A percentile compares a stretch with the other conserved stretches of the same genome.
These are phyloP conservation scores for Epichloe amarillans DNA, from an alignment of 2,329 filamentous ascomycete genomes.

Conservation along the genomic window DNA sequence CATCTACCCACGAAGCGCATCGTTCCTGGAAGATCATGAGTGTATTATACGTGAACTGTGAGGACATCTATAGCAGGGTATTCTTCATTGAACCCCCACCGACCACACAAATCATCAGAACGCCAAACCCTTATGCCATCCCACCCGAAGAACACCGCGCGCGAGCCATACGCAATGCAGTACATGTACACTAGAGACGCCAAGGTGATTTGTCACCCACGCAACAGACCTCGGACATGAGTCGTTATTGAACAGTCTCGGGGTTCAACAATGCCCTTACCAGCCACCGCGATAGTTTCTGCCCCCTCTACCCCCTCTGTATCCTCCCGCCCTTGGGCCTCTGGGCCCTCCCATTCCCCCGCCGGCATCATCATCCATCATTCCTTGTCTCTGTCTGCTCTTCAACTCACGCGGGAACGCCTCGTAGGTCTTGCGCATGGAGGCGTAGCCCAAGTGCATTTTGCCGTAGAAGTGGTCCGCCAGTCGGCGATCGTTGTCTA, in stretches of 20 bases:
- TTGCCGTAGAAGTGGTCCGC: slow-evolving; percentile 99
- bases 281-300: slow-evolving; percentile 37
- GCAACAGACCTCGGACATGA: not conserved
- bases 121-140: not conserved
- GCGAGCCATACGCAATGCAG: not conserved
- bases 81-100: not conserved
- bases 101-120: not conserved
- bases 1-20: not conserved
- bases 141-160: not conserved
- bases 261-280: slow-evolving; percentile 15
- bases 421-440: slow-evolving; percentile 92
- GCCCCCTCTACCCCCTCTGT: slow-evolving; percentile 37
- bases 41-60: not conserved
- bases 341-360: slow-evolving; percentile 27
- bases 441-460: slow-evolving; percentile 96
- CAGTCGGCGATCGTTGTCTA: slow-evolving; percentile 87
- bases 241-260: not conserved
- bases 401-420: slow-evolving; percentile 78
- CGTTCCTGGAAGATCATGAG: not conserved
- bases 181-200: not conserved
- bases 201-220: not conserved
- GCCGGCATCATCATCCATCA: slow-evolving; percentile 33
- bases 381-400: slow-evolving; percentile 42
- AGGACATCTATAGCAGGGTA: not conserved
- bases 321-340: slow-evolving; percentile 40